Percentiles rank a stretch among this genome's conserved stretches.
These are phyloP conservation scores for Orbilia javanica DNA, from an alignment of 2,329 filamentous ascomycete species.

Conservation along the genomic window DNA sequence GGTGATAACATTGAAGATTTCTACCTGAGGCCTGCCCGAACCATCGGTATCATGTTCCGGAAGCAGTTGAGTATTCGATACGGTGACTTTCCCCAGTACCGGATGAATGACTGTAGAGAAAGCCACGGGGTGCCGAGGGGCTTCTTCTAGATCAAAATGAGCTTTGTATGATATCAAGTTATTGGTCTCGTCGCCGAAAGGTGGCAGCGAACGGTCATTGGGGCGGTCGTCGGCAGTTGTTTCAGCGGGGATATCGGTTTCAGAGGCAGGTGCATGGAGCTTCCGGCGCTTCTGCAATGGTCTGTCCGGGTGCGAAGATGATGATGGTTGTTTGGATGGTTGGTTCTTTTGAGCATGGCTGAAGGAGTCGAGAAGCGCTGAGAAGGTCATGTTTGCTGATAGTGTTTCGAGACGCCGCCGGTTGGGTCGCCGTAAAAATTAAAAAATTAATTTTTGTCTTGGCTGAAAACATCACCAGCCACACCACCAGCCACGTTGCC, in stretches of 20 bases:
- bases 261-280: neutral
- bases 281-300: constrained; percentile 38
- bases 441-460: no score
- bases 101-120: constrained; percentile 19
- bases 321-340: neutral
- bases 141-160: constrained; percentile 27
- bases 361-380: constrained; percentile 43
- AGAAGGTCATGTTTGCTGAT: constrained; percentile 39
- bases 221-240: neutral
- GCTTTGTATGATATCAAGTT: constrained; percentile 13
- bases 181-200: neutral
- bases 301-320: neutral
- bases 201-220: neutral
- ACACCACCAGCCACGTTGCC: neutral
- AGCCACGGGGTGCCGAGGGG: neutral
- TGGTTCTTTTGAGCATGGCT: neutral
- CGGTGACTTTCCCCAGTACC: constrained; percentile 21
- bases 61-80: constrained; percentile 26
- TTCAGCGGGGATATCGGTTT: neutral
- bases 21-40: neutral
- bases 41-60: neutral
- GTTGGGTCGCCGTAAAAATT: no score
- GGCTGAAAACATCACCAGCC: neutral
- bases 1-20: neutral
- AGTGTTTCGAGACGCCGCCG: neutral